These are phyloP conservation scores for Macrotyloma uniflorum DNA, from an alignment of 306 rosid species.

Conservation along the genomic window DNA sequence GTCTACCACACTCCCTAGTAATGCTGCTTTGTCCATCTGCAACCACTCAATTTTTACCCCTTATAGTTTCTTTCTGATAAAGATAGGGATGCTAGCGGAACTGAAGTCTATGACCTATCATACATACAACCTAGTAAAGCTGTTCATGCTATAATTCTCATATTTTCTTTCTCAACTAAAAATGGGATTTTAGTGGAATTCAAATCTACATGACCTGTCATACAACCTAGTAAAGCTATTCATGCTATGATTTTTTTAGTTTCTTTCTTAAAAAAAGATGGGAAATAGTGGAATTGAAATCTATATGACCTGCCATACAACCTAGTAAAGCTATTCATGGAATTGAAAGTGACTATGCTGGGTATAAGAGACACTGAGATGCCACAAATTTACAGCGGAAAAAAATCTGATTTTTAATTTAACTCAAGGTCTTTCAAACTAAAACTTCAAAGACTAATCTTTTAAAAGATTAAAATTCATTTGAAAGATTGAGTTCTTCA, in stretches of 20 bases:
- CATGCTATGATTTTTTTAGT: neutral
- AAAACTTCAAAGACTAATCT: neutral
- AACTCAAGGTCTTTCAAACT: neutral
- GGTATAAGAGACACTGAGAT: neutral
- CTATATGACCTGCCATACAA: neutral
- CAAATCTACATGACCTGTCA: neutral
- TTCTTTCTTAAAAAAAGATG: neutral
- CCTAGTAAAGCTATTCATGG: constrained; percentile 9
- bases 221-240: constrained; percentile 8
- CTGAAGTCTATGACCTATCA: neutral
- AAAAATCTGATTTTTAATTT: neutral
- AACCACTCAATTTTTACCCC: constrained; percentile 17
- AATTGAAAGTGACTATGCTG: constrained; percentile 20
- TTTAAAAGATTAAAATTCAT: neutral
- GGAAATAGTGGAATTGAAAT: neutral
- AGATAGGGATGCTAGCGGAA: neutral
- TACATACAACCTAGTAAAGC: neutral
- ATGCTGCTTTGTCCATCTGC: constrained; percentile 97
- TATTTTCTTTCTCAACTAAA: neutral
- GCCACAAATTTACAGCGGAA: neutral
- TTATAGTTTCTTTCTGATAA: neutral
- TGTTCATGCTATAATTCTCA: neutral
- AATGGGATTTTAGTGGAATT: neutral
- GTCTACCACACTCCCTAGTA: constrained; percentile 82
- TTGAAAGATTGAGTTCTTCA: neutral